These are phyloP conservation scores for Withania somnifera DNA, from an alignment of 305 asterid species.

Conservation along the genomic window DNA sequence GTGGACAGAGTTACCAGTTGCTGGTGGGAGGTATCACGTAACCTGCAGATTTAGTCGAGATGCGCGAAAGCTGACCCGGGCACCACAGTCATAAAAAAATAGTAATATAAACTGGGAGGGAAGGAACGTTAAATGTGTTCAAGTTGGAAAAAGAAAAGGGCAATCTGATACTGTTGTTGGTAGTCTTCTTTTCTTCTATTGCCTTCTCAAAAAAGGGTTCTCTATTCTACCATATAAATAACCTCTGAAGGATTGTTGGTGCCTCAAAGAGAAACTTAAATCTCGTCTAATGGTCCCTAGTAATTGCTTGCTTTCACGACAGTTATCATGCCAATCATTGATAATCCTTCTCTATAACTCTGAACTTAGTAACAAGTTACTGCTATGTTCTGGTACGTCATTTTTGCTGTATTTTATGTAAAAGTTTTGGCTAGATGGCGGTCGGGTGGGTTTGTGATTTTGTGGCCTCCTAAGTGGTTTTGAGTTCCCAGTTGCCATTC, in stretches of 20 bases:
- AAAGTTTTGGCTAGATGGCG: neutral
- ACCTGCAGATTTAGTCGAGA: too few relatives aligned
- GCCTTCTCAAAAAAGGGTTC: neutral
- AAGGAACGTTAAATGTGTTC: neutral
- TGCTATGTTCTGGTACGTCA: neutral
- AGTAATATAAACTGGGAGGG: neutral
- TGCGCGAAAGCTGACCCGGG: too few relatives aligned
- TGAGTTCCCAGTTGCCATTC: neutral
- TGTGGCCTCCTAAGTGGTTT: neutral
- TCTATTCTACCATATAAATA: neutral
- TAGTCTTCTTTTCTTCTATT: neutral
- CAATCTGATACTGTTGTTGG: neutral
- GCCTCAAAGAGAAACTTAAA: neutral
- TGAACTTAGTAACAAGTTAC: neutral
- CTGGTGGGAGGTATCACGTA: too few relatives aligned
- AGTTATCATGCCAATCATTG: neutral
- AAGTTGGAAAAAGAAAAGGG: neutral
- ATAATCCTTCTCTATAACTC: neutral
- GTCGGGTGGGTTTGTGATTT: neutral
- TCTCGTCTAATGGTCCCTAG: neutral
- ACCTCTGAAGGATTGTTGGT: neutral
- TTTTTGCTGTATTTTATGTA: neutral
- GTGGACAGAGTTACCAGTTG: too few relatives aligned
- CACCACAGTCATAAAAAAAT: too few relatives aligned
- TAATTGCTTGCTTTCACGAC: neutral